Conservation (phyloP, 768 basidiomycete genomes). For the Tubosaeta sp. region DNA sequence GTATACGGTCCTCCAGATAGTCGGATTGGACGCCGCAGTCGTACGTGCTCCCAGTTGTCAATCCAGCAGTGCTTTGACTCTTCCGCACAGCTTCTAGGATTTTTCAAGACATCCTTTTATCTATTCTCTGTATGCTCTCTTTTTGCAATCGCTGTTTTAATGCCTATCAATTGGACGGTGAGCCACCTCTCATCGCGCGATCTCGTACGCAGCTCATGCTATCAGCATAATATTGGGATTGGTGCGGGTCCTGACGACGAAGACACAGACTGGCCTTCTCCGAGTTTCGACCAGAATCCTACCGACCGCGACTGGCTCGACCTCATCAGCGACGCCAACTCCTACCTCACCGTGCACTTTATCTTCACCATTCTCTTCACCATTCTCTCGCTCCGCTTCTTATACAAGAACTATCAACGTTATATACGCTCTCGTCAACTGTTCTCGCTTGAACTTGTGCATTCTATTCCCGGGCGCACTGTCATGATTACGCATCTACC, state of each 20-base stretch:
- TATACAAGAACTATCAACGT: conserved; percentile 83
- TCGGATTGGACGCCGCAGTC: conserved; percentile 95
- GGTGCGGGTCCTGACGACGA: conserved; percentile 46
- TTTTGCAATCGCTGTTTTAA: conserved; percentile 78
- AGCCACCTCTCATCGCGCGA: conserved; percentile 20
- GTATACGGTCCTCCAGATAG: conserved; percentile 91
- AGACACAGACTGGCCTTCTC: conserved; percentile 45
- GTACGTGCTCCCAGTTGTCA: conserved; percentile 43
- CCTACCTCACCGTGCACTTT: conserved; percentile 84
- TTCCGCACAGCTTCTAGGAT: conserved; percentile 73
- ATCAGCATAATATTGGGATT: conserved; percentile 67
- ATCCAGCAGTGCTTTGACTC: background rate
- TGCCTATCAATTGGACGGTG: conserved; percentile 94
- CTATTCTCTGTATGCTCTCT: conserved; percentile 85
- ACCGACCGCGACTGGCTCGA: conserved; percentile 70
- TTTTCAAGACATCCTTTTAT: conserved; percentile 93
- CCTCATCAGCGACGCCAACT: conserved; percentile 84
- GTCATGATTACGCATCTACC: conserved; percentile 87
- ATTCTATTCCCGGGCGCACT: conserved; percentile 91
- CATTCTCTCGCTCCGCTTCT: conserved; percentile 75
- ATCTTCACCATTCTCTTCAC: conserved; percentile 95
- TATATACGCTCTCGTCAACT: conserved; percentile 90
- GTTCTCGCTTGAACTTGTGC: conserved; percentile 91
- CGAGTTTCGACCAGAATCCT: conserved; percentile 22
- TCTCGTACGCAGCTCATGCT: conserved; percentile 1